These are phyloP conservation scores for Penicillium pancosmium DNA, from an alignment of 495 filamentous ascomycete genomes.

Conservation along the genomic window DNA sequence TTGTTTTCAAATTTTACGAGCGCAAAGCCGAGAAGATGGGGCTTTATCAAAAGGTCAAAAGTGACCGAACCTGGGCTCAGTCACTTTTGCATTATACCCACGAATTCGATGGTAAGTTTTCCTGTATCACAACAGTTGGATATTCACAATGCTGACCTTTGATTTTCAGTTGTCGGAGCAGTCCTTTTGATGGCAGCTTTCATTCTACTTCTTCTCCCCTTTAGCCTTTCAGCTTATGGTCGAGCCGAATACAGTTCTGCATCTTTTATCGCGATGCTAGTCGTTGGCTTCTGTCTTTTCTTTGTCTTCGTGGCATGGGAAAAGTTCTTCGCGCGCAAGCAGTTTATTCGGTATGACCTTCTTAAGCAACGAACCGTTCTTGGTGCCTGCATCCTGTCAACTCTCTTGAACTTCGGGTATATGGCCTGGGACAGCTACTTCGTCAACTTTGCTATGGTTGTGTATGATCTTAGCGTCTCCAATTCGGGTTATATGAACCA, in stretches of 20 bases:
- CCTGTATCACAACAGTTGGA: not conserved
- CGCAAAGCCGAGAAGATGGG: conserved; percentile 53
- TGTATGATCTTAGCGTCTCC: conserved; percentile 58
- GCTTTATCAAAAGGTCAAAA: conserved; percentile 33
- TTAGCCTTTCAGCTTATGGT: conserved; percentile 52
- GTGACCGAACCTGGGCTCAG: conserved; percentile 42
- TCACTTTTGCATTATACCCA: conserved; percentile 53
- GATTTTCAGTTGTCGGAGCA: conserved; percentile 45
- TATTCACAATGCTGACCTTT: not conserved
- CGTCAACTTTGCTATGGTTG: conserved; percentile 65
- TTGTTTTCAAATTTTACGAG: conserved; percentile 54
- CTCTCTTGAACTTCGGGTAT: conserved; percentile 58
- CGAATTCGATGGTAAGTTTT: conserved; percentile 52
- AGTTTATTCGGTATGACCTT: conserved; percentile 60
- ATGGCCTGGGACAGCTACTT: conserved; percentile 68
- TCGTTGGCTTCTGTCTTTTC: conserved; percentile 56
- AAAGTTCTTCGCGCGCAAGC: conserved; percentile 48
- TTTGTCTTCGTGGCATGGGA: conserved; percentile 61
- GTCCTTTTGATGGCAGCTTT: conserved; percentile 58
- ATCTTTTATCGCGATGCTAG: conserved; percentile 55
- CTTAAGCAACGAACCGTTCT: conserved; percentile 66
- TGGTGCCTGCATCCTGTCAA: conserved; percentile 59
- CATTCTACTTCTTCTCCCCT: conserved; percentile 63
- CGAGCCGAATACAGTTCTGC: conserved; percentile 47
- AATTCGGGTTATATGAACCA: conserved; percentile 63